Base-by-base conservation (phyloP, 2,329 filamentous ascomycete genomes). In the Penicillium sp. region DNA sequence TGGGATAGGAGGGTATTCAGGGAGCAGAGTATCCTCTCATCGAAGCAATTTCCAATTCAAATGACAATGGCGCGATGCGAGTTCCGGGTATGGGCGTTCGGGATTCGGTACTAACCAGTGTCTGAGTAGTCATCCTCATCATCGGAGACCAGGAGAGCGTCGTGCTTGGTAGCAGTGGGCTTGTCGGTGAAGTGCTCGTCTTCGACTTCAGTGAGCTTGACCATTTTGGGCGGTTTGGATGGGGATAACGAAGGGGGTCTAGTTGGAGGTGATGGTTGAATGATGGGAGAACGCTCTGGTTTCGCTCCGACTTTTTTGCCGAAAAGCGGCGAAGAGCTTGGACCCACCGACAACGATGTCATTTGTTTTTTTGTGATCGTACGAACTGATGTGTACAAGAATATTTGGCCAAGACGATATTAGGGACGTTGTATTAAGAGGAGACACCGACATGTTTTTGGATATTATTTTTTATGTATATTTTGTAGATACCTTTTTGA, bases 131-230 rank as follows among this genome's bases (percentile, higher is more conserved):
- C 93, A 42, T 86, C 84, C 43, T 94, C 89, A 67, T 92, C 75
- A 58, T 80, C 77, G 49, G 75, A 77, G 39, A 70, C 69, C 45
- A 80, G 66, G 55, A 79, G 71, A 48, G 72, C 88, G 59, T 87
- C 85, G 57, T 85, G 82, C 65, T 82, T 81, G 64, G 77, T 74
- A 61, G 86, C 79, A 71, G 89, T 87, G 66, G 83, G 79, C 77
- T 89, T 87, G 68, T 83, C 80, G 76, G 85, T 83, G 82, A 97
- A 96, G 79, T 96, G 90, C 84, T 97, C 93, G 76, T 97, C 93
- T 75, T 96, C 89, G 73, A 97, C 93, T 83, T 97, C 93, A 75
- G 91, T 90, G 74, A 97, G 90, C 79, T 93, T 91, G 78, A 97
- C 93, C 93, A 97, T 97, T 70, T 77, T 76, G 70, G 49, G 61